Conservation (phyloP, 495 filamentous ascomycete species). For the Neurospora hispaniola region DNA sequence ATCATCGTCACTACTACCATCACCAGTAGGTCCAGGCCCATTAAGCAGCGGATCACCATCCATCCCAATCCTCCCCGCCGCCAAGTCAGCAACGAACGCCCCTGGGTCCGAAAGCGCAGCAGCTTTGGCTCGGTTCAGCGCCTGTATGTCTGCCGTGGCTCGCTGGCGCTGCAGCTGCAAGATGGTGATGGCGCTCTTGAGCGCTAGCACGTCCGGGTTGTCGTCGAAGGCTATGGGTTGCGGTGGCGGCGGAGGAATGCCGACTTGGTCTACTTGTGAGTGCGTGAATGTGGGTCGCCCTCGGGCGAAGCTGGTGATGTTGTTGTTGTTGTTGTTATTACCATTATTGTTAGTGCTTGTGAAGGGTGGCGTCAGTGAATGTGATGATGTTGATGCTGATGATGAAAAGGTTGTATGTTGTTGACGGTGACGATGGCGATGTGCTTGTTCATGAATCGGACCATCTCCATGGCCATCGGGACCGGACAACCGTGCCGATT, state of each 20-base stretch:
- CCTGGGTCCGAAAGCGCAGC: conserved; percentile 58
- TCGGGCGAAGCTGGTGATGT: conserved; percentile 18
- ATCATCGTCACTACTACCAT: conserved; percentile 15
- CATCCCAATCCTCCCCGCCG: conserved; percentile 36
- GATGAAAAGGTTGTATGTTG: background rate
- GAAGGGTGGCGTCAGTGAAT: background rate
- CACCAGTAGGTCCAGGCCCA: background rate
- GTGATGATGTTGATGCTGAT: background rate
- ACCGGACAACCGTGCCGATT: conserved; percentile 9
- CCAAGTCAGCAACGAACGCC: conserved; percentile 53
- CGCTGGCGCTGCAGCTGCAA: conserved; percentile 74
- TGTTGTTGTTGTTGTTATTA: background rate
- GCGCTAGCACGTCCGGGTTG: conserved; percentile 76
- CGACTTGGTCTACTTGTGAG: conserved; percentile 26
- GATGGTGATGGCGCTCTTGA: conserved; percentile 68
- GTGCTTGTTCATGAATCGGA: background rate
- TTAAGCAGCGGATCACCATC: conserved; percentile 23
- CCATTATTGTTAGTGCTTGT: background rate
- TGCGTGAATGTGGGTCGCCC: conserved; percentile 33
- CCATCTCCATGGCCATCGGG: background rate
- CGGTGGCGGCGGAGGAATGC: conserved; percentile 40
- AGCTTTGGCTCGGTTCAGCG: conserved; percentile 50
- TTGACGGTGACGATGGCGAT: background rate
- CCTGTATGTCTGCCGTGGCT: conserved; percentile 57
- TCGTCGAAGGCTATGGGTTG: conserved; percentile 62